Evolutionary conservation across 805 yeast genomes (phyloP).

Genomic region (Vanderwaltozyma verrucispora): DNA sequence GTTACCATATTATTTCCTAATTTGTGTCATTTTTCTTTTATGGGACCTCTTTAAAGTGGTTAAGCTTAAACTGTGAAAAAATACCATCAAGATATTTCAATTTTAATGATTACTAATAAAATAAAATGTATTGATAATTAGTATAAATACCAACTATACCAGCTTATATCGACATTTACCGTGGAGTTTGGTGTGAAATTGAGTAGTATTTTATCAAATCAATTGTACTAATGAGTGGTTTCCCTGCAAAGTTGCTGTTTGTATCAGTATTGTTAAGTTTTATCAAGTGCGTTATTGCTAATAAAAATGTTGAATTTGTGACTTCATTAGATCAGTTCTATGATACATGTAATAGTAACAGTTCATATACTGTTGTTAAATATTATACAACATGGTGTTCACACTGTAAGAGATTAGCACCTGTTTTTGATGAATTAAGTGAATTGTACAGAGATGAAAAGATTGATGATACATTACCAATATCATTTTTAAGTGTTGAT

Average conservation of each 20-base stretch:
- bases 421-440: constrained; percentile 43
- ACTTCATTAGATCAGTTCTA: constrained; percentile 21
- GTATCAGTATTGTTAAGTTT: background rate
- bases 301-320: constrained; percentile 8
- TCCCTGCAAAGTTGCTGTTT: background rate
- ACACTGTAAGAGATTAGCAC: constrained; percentile 52
- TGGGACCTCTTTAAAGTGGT: too few species aligned
- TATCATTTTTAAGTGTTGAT: constrained; percentile 25
- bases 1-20: too few species aligned
- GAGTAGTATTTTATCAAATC: too few species aligned
- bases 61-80: too few species aligned
- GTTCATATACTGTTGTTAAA: constrained; percentile 26
- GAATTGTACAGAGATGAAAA: constrained; percentile 23
- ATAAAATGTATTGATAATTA: too few species aligned
- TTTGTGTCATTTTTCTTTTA: too few species aligned
- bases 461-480: constrained; percentile 5
- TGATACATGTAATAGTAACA: constrained; percentile 15
- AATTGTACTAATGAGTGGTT: background rate
- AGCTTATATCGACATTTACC: too few species aligned
- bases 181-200: too few species aligned
- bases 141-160: too few species aligned
- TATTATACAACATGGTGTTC: constrained; percentile 63
- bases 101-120: too few species aligned
- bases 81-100: too few species aligned
- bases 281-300: background rate